phyloP scores from a whole-genome alignment of 352 stramenopile genomes.

The Globisporangium nagaii region DNA sequence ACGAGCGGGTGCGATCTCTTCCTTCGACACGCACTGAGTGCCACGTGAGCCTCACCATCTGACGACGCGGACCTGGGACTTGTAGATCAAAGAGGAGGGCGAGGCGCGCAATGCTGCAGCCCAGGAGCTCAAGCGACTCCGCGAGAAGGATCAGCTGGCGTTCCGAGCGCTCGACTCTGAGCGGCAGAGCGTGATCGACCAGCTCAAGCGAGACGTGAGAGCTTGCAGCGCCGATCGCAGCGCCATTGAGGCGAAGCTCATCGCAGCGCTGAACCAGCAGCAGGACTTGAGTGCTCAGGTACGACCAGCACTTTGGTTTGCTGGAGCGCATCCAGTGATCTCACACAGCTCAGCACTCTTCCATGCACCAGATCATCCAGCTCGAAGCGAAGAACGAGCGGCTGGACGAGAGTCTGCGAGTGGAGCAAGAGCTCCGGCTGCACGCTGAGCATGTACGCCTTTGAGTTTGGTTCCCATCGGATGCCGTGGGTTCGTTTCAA shows the following conservation, averaged over 20 bases:
- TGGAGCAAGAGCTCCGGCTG: slow-evolving; percentile 1
- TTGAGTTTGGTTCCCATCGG: not conserved
- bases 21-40: slow-evolving; percentile 9
- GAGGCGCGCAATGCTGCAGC: slow-evolving; percentile 24
- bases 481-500: not conserved
- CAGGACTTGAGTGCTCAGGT: slow-evolving; percentile 17
- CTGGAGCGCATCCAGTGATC: not conserved
- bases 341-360: not conserved
- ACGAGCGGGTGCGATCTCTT: slow-evolving; percentile 22
- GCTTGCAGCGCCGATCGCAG: slow-evolving; percentile 17
- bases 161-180: slow-evolving; percentile 15
- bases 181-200: slow-evolving; percentile 17
- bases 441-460: slow-evolving; percentile 3
- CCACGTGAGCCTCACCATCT: too few species aligned
- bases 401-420: slow-evolving; percentile 7
- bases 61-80: too few species aligned
- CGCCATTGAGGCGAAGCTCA: slow-evolving; percentile 22
- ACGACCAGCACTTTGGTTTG: not conserved
- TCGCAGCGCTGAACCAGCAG: slow-evolving; percentile 17
- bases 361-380: slow-evolving; percentile 7
- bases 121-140: slow-evolving; percentile 30
- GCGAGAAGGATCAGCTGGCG: slow-evolving; percentile 33
- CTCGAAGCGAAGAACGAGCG: slow-evolving; percentile 16
- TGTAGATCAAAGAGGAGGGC: slow-evolving; percentile 22
- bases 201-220: slow-evolving; percentile 27